These are phyloP conservation scores for Coemansia sp. DNA, from an alignment of 192 early-diverging fungal species.

Conservation along the genomic window DNA sequence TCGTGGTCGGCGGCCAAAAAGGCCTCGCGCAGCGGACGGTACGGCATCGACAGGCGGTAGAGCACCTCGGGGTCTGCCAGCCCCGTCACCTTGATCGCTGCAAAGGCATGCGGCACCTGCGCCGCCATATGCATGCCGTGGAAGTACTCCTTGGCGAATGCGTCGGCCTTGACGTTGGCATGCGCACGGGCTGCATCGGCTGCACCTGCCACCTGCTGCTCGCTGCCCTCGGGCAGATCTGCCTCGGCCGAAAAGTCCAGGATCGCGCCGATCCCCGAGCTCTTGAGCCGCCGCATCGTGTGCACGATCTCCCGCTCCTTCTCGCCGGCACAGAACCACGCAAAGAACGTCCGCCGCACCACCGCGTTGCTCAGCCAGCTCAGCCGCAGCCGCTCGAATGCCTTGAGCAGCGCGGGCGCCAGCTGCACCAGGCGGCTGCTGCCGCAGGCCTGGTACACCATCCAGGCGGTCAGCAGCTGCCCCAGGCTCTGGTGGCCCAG, in stretches of 20 bases:
- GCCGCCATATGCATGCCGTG: conserved; percentile 71
- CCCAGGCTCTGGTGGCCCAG: conserved; percentile 35
- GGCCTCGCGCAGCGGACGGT: conserved; percentile 34
- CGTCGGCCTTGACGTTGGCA: conserved; percentile 64
- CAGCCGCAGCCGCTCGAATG: conserved; percentile 31
- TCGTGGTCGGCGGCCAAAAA: conserved; percentile 56
- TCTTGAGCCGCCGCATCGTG: conserved; percentile 69
- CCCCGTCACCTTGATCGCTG: conserved; percentile 87
- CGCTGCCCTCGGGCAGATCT: conserved; percentile 62
- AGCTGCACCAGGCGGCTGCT: conserved; percentile 32
- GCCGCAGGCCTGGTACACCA: conserved; percentile 43
- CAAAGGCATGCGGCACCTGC: conserved; percentile 67
- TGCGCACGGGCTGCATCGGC: conserved; percentile 44
- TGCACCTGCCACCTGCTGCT: conserved; percentile 31
- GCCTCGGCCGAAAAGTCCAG: conserved; percentile 87
- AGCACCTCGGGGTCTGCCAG: conserved; percentile 74
- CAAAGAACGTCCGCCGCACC: conserved; percentile 85
- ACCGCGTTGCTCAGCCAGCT: conserved; percentile 61
- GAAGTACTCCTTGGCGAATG: conserved; percentile 64
- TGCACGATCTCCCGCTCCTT: conserved; percentile 76
- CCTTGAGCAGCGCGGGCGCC: conserved; percentile 31
- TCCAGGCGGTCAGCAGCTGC: conserved; percentile 37
- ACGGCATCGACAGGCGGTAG: conserved; percentile 61
- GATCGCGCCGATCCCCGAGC: conserved; percentile 73
- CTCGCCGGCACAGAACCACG: conserved; percentile 82